phyloP scores from a whole-genome alignment of 345 rosid genomes.

The Xanthoceras sorbifolium region DNA sequence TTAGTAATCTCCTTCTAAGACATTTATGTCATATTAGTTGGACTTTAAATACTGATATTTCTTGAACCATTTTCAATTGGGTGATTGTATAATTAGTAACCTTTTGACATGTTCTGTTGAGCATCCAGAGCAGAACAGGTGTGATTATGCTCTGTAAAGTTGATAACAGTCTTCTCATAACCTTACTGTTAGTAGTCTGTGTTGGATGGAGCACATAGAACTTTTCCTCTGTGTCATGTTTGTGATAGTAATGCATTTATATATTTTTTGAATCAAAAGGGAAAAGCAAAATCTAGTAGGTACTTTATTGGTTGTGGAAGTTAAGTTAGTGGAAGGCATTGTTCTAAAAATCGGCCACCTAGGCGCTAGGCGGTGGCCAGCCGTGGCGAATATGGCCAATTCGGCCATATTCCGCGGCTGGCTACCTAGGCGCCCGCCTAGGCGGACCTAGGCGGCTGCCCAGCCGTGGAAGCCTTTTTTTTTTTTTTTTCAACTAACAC shows the following conservation, averaged over 20 bases:
- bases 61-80: background rate
- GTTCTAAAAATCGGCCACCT: no score
- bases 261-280: no score
- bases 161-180: background rate
- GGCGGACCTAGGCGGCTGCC: no score
- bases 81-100: background rate
- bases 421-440: no score
- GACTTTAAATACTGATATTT: background rate
- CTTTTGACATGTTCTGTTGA: background rate
- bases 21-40: background rate
- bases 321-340: no score
- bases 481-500: no score
- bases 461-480: no score
- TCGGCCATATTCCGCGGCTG: no score
- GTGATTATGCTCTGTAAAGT: background rate
- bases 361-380: no score
- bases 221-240: background rate
- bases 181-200: background rate
- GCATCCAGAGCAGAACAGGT: background rate
- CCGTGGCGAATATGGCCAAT: no score
- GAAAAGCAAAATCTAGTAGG: no score
- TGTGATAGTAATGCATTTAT: background rate
- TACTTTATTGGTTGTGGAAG: no score
- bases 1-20: background rate
- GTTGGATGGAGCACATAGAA: background rate